Evolutionary conservation across 2,329 filamentous ascomycete species (phyloP), one percentile per base, ranked within the genome.

Genomic region (Phyllachora maydis): DNA sequence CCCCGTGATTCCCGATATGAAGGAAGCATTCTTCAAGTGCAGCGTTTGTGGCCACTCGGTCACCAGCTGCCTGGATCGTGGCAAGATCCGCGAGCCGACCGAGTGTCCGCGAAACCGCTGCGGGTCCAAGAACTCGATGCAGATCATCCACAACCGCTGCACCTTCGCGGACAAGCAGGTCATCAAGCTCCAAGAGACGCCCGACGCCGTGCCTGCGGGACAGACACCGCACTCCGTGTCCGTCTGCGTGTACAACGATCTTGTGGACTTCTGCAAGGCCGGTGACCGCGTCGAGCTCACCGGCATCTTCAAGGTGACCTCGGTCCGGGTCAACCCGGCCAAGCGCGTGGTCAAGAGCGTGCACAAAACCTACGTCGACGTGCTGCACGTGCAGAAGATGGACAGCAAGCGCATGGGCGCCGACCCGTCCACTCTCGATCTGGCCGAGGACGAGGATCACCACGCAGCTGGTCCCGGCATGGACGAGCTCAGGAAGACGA

Each of bases 151-250:
- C 45, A 90, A 88, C 13, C 85, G 90, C 52, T 90, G 75, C 45
- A 88, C 76, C 23, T 98, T 93, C 50, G 66, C 85, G 41, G 88
- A 98, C 45, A 88, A 98, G 43, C 88, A 98, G 47, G 91, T 79
- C 10, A 81, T 98, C 29, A 93, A 85, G 0, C 93, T 98, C 35
- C 88, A 98, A 50, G 88, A 98, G 54, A 98, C 98, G 88, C 88
- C 88, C 1, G 88, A 98, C 49, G 64, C 85, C 36, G 88, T 88
- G 3, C 88, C 88, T 25, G 85, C 88, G 28, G 88, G 88, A 24
- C 88, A 95, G 55, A 63, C 98, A 32, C 88, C 88, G 29, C 73
- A 88, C 25, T 82, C 85, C 26, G 88, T 98, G 11, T 88, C 98
- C 48, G 83, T 95, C 9, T 83, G 98, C 35, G 56, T 98, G 33